phyloP scores from a whole-genome alignment of 2,329 filamentous ascomycete genomes.

The Trichoderma breve region DNA sequence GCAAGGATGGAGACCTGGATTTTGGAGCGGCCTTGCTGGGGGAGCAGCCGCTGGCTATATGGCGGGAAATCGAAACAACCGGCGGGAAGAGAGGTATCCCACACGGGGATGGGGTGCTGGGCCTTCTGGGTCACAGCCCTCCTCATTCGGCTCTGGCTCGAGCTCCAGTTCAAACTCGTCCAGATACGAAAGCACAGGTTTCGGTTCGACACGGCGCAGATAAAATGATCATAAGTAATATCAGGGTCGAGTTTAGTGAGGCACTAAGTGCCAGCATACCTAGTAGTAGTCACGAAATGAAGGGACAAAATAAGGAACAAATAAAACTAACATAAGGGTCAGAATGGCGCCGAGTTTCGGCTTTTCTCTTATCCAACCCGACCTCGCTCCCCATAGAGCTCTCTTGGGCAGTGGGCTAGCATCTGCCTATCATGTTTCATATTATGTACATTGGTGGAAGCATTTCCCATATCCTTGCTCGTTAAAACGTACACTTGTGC shows the following conservation, averaged over 20 bases:
- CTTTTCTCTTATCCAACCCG: slow-evolving; percentile 24
- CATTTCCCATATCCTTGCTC: slow-evolving; percentile 19
- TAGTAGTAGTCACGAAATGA: not conserved
- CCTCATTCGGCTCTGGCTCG: slow-evolving; percentile 22
- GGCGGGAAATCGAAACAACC: slow-evolving; percentile 38
- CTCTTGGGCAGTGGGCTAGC: not conserved
- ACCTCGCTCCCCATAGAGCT: slow-evolving; percentile 13
- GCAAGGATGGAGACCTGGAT: slow-evolving; percentile 63
- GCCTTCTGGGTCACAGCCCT: slow-evolving; percentile 27
- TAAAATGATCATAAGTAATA: slow-evolving; percentile 29
- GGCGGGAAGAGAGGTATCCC: slow-evolving; percentile 33
- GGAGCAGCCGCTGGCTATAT: slow-evolving; percentile 68
- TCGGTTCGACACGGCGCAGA: slow-evolving; percentile 65
- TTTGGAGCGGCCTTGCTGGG: slow-evolving; percentile 67
- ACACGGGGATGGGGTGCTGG: slow-evolving; percentile 28
- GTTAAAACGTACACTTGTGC: slow-evolving; percentile 26
- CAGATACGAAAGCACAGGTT: slow-evolving; percentile 68
- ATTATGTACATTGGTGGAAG: slow-evolving; percentile 26
- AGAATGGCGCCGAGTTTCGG: slow-evolving; percentile 12
- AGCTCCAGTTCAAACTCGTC: slow-evolving; percentile 41
- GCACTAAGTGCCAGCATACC: not conserved
- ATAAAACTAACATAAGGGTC: not conserved
- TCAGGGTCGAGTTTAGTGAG: not conserved
- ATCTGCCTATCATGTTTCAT: slow-evolving; percentile 15
- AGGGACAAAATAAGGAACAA: not conserved